Evolutionary conservation across 2,329 filamentous ascomycete genomes (phyloP).

Genomic region (Coleophoma eucalyptorum): DNA sequence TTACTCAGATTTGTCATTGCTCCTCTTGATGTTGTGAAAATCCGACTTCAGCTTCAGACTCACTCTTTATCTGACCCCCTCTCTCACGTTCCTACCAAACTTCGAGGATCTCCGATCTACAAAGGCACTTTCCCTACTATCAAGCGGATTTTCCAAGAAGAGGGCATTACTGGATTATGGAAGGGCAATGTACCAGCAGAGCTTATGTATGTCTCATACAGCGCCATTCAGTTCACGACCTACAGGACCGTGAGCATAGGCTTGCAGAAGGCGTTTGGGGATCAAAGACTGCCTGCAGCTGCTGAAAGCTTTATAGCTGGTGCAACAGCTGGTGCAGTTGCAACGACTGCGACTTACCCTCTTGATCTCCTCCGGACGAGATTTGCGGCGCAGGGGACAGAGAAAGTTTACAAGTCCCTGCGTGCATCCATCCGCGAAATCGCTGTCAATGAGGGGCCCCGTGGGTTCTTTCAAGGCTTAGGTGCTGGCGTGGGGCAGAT

Average conservation of each 20-base stretch:
- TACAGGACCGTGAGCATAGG: conserved; percentile 74
- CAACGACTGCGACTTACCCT: conserved; percentile 84
- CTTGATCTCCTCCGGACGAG: conserved; percentile 89
- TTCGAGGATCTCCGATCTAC: conserved; percentile 51
- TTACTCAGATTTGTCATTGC: conserved; percentile 77
- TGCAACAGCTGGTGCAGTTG: conserved; percentile 75
- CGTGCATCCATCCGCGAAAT: conserved; percentile 69
- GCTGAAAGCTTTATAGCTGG: conserved; percentile 80
- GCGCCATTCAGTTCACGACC: conserved; percentile 81
- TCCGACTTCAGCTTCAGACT: conserved; percentile 89
- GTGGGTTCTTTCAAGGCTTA: conserved; percentile 86
- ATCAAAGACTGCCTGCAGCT: conserved; percentile 53
- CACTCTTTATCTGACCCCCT: conserved; percentile 72
- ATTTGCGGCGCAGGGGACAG: conserved; percentile 88
- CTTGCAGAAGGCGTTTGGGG: conserved; percentile 40
- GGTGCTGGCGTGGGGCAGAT: conserved; percentile 81
- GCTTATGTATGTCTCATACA: conserved; percentile 88
- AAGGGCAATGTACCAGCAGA: conserved; percentile 98
- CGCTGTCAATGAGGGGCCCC: conserved; percentile 64
- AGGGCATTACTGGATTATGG: conserved; percentile 87
- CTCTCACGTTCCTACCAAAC: conserved; percentile 40
- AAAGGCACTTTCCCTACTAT: conserved; percentile 76
- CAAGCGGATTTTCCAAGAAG: conserved; percentile 70
- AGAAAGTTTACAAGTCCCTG: conserved; percentile 76
- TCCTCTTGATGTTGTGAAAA: conserved; percentile 96